Evolutionary conservation across 1,139 yeast species (phyloP).

Genomic region (Lodderomyces parapsilosis): DNA sequence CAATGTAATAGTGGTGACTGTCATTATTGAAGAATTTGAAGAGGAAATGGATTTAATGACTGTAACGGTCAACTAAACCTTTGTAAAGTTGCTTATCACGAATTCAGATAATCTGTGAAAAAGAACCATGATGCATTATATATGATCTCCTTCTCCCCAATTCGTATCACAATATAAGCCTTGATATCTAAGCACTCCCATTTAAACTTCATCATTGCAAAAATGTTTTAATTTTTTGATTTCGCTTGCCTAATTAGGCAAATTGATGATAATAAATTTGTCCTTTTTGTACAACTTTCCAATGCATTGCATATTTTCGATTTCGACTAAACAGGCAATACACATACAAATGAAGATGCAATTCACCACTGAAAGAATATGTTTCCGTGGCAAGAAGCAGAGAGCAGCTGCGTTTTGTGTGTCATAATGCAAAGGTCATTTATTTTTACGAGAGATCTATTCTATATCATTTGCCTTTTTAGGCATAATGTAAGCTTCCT

Average conservation of each 20-base stretch:
- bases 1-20: constrained; percentile 15
- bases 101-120: neutral
- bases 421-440: neutral
- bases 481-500: neutral
- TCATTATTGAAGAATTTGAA: neutral
- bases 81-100: too few species aligned
- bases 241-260: neutral
- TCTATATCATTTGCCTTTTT: too few species aligned
- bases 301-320: neutral
- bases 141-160: neutral
- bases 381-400: too few species aligned
- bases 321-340: neutral
- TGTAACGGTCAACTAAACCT: neutral
- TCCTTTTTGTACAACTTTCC: neutral
- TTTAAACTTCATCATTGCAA: too few species aligned
- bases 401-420: neutral
- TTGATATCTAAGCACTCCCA: neutral
- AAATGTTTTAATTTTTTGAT: neutral
- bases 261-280: neutral
- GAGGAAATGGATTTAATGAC: too few species aligned
- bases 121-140: neutral
- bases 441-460: neutral
- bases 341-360: neutral
- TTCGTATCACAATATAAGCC: neutral
- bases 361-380: neutral